Evolutionary conservation across 177 flowering plant genomes (phyloP), one percentile per base, ranked within the genome.

Genomic region (Vitis hybrid): DNA sequence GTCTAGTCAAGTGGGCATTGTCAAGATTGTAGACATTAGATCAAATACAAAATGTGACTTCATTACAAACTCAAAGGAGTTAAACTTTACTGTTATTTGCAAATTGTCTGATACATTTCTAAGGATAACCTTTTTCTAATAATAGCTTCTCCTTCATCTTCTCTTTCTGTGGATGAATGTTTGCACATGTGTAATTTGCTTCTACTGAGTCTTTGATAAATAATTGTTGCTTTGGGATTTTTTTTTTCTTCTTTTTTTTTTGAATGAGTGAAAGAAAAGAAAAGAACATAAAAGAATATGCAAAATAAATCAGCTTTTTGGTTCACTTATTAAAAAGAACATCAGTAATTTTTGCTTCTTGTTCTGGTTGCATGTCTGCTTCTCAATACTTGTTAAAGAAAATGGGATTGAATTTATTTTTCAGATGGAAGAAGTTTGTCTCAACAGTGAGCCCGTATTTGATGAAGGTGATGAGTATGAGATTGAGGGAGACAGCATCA

Each of bases 341-440:
- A 60, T 11, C 24, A 60, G 24, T 59, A 8, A 28, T 38, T 38
- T 38, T 5, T 38, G 47, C 2, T 38, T 38, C 47, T 38, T 38
- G 47, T 38, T 19, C 14, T 11, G 20, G 20, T 59, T 19, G 28
- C 11, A 59, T 59, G 62, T 20, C 22, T 62, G 19, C 20, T 62
- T 7, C 10, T 62, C 11, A 15, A 33, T 12, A 33, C 11, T 17
- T 38, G 47, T 38, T 38, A 38, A 38, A 38, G 47, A 38, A 38
- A 5, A 38, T 38, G 47, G 9, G 47, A 13, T 59, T 54, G 56
- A 14, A 53, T 71, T 7, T 61, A 19, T 68, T 11, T 68, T 75
- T 50, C 71, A 78, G 81, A 82, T 82, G 85, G 88, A 83, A 69
- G 83, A 75, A 73, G 85, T 85, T 68, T 81, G 80, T 75, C 82